Conservation (phyloP, 495 filamentous ascomycete genomes). For the Lasiosphaeris hirsuta region DNA sequence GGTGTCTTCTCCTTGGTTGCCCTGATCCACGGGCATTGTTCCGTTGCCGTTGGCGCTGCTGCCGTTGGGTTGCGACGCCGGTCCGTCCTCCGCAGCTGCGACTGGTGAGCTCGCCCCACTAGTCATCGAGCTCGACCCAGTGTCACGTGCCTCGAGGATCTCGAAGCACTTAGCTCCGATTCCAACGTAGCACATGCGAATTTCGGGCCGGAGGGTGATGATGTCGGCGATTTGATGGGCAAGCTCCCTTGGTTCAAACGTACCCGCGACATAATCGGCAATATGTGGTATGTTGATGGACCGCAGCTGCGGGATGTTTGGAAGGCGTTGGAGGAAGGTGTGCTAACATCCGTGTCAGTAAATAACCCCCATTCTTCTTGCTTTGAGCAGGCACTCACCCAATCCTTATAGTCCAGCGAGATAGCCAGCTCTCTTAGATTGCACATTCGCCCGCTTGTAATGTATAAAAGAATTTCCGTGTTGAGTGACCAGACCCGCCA, state of each 20-base stretch:
- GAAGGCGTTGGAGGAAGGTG: constrained; percentile 80
- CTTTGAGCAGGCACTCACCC: constrained; percentile 56
- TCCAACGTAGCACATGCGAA: constrained; percentile 81
- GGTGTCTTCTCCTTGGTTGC: constrained; percentile 13
- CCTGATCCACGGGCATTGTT: constrained; percentile 39
- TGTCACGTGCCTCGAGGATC: constrained; percentile 65
- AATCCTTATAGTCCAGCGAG: constrained; percentile 76
- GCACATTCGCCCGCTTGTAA: constrained; percentile 80
- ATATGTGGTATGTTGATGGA: constrained; percentile 78
- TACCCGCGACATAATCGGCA: constrained; percentile 55
- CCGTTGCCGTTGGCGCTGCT: constrained; percentile 31
- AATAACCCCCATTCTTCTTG: background rate
- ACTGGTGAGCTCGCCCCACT: constrained; percentile 36
- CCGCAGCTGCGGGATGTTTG: constrained; percentile 68
- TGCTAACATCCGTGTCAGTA: constrained; percentile 56
- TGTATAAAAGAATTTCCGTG: constrained; percentile 68
- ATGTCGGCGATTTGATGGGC: constrained; percentile 81
- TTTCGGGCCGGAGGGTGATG: constrained; percentile 79
- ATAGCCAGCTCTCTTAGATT: constrained; percentile 73
- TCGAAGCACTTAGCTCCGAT: constrained; percentile 82
- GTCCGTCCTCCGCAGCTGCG: constrained; percentile 42
- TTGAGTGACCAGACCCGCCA: constrained; percentile 78
- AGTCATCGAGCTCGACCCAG: constrained; percentile 30
- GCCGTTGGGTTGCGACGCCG: constrained; percentile 37
- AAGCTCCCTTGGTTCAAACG: constrained; percentile 65